Evolutionary conservation across 495 filamentous ascomycete genomes (phyloP), one percentile per base, ranked within the genome.

Genomic region (Symbiotaphrina buchneri): DNA sequence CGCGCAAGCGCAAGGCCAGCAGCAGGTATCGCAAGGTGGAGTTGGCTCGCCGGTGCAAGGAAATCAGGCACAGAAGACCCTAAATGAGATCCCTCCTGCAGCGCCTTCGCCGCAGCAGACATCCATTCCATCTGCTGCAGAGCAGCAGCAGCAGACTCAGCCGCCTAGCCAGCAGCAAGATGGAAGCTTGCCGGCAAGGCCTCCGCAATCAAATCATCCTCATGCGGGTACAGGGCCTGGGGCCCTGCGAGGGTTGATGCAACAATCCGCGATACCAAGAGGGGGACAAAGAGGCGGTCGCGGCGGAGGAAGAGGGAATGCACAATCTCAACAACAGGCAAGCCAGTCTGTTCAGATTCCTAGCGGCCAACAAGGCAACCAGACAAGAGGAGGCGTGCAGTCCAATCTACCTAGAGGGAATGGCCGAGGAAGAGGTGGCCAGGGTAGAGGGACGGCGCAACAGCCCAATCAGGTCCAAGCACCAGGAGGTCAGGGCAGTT

Each of bases 361-460:
- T 41, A 54, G 20, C 43, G 37, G 16, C 21, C 49, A 34, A 40
- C 46, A 32, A 33, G 41, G 19, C 49, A 55, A 37, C 40, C 41
- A 36, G 15, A 18, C 13, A 17, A 21, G 34, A 36, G 18, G 20
- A 18, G 27, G 27, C 5, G 15, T 21, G 25, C 34, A 43, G 41
- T 21, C 42, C 41, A 28, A 20, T 35, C 10, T 48, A 46, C 35
- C 45, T 43, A 31, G 35, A 34, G 24, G 25, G 14, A 27, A 33
- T 34, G 48, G 44, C 14, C 40, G 42, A 6, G 47, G 49, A 27
- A 46, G 46, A 23, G 44, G 31, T 18, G 38, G 38, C 10, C 46
- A 47, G 25, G 58, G 53, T 32, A 58, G 69, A 36, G 58, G 61
- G 18, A 60, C 55, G 18, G 43, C 50, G 17, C 52, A 52, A 27